phyloP scores from a whole-genome alignment of 345 rosid species.

The Rhizophora apiculata region DNA sequence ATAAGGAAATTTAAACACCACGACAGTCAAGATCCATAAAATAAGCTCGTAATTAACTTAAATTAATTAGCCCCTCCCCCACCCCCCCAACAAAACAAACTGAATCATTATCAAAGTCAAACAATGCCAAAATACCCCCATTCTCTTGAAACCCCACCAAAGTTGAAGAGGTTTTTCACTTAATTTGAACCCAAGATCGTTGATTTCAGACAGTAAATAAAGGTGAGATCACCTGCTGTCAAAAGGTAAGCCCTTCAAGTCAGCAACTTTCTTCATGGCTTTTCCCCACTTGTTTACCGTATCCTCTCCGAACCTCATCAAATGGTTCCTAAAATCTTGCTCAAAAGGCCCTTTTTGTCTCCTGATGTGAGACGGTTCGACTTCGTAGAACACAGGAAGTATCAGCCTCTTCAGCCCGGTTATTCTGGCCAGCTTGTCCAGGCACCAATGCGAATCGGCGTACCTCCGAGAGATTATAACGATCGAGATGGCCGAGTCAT shows the following conservation, averaged over 20 bases:
- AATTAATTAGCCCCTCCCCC: no score
- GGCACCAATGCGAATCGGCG: constrained; percentile 47
- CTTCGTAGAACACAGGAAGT: constrained; percentile 45
- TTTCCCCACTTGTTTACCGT: constrained; percentile 33
- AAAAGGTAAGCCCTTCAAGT: constrained; percentile 27
- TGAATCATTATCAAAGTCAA: no score
- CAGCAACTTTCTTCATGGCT: constrained; percentile 44
- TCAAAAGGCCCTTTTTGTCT: constrained; percentile 35
- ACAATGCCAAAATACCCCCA: no score
- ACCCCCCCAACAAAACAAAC: no score
- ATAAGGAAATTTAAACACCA: no score
- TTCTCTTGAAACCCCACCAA: no score
- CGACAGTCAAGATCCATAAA: no score
- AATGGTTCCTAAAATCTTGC: constrained; percentile 26
- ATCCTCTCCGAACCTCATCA: constrained; percentile 19
- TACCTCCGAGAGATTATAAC: constrained; percentile 38
- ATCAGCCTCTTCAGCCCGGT: constrained; percentile 33
- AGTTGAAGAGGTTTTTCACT: background rate
- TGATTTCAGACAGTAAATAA: background rate
- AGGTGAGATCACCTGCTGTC: constrained; percentile 5
- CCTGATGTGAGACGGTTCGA: constrained; percentile 50
- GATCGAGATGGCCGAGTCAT: constrained; percentile 49
- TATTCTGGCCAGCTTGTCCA: constrained; percentile 45
- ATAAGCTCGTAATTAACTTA: no score
- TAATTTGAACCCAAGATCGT: background rate